Percentiles rank a stretch among this genome's conserved stretches.
Evolutionary conservation across 2,329 filamentous ascomycete genomes (phyloP).

Genomic region (Exutisphaerella laricina): DNA sequence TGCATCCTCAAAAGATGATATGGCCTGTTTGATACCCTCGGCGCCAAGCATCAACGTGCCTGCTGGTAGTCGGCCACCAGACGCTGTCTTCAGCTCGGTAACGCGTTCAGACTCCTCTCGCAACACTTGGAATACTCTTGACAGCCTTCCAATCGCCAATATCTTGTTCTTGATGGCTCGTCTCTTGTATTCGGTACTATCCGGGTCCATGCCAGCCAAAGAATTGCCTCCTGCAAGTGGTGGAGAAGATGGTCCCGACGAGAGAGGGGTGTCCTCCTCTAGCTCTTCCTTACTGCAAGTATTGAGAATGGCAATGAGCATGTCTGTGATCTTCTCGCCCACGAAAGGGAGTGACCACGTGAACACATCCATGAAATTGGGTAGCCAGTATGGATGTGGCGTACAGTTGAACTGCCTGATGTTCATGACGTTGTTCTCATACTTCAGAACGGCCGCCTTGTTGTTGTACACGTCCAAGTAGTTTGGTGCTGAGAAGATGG

Average conservation of each 20-base stretch:
- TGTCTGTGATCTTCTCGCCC: constrained; percentile 96
- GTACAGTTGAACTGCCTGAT: constrained; percentile 99
- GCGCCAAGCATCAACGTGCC: constrained; percentile 97
- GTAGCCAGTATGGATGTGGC: constrained; percentile 97
- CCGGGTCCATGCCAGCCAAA: constrained; percentile 57
- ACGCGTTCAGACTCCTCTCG: constrained; percentile 96
- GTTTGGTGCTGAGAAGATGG: constrained; percentile 98
- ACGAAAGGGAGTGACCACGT: constrained; percentile 99
- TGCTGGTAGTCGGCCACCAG: constrained; percentile 84
- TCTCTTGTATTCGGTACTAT: constrained; percentile 88
- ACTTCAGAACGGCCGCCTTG: constrained; percentile 97
- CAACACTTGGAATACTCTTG: constrained; percentile 95
- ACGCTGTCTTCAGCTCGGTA: constrained; percentile 94
- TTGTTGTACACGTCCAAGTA: constrained; percentile 99
- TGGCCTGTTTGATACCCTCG: constrained; percentile 97
- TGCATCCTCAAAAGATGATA: constrained; percentile 93
- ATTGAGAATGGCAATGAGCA: constrained; percentile 97
- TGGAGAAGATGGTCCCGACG: constrained; percentile 68
- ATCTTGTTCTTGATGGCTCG: constrained; percentile 99
- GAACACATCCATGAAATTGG: constrained; percentile 99
- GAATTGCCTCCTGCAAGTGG: constrained; percentile 47
- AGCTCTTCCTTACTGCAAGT: constrained; percentile 98
- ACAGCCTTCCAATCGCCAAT: constrained; percentile 89
- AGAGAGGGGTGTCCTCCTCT: constrained; percentile 75
- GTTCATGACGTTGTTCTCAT: constrained; percentile 99